Conservation (phyloP, 148 eudicot genomes). For the Polygonum maritimum region DNA sequence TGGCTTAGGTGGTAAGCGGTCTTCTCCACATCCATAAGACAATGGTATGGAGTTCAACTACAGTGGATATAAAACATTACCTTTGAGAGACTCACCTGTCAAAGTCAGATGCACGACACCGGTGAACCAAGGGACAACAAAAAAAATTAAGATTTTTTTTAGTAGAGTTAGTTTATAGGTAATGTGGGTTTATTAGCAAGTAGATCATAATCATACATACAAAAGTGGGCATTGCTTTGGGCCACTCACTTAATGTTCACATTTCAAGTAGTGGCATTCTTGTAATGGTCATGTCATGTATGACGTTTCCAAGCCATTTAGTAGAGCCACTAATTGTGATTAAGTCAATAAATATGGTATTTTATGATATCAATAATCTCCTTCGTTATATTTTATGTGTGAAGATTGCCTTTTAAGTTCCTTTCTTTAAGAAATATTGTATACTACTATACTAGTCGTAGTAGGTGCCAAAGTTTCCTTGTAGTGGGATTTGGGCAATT, state of each 20-base stretch:
- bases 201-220: not conserved
- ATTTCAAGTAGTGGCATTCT: not conserved
- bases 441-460: not conserved
- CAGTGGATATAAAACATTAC: no score
- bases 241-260: not conserved
- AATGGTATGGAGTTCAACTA: no score
- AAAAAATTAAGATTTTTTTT: not conserved
- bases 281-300: not conserved
- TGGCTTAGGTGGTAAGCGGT: no score
- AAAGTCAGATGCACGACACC: no score
- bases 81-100: no score
- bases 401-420: not conserved
- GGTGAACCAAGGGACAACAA: no score
- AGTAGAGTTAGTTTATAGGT: not conserved
- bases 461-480: not conserved
- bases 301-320: not conserved
- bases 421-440: not conserved
- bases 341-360: not conserved
- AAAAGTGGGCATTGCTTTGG: not conserved
- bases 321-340: not conserved
- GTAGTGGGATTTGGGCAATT: constrained; percentile 3
- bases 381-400: not conserved
- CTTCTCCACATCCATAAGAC: no score
- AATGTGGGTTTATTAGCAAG: not conserved
- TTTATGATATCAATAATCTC: not conserved